Conservation (phyloP, 2,329 filamentous ascomycete genomes). For the Penicillium sp. region DNA sequence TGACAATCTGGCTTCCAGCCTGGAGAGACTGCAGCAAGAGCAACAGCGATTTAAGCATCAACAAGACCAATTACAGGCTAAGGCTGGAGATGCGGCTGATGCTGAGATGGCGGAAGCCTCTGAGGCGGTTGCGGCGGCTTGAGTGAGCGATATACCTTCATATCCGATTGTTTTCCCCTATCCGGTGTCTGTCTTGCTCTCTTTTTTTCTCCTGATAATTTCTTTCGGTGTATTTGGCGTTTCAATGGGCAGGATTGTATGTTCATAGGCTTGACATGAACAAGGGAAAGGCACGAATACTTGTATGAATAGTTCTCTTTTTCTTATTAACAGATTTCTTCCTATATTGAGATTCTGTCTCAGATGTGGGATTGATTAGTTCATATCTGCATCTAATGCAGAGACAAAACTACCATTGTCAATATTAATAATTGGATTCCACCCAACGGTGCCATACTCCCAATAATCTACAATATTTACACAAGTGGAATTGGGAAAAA, state of each 20-base stretch:
- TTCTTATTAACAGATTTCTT: background rate
- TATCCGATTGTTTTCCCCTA: background rate
- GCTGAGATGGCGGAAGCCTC: background rate
- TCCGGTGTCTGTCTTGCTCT: background rate
- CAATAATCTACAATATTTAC: background rate
- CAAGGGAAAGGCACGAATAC: constrained; percentile 9
- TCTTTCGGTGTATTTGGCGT: constrained; percentile 6
- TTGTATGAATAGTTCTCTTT: constrained; percentile 26
- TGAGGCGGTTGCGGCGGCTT: constrained; percentile 7
- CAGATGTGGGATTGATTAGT: background rate
- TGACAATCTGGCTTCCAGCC: constrained; percentile 19
- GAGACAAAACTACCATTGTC: constrained; percentile 14
- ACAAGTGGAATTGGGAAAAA: background rate
- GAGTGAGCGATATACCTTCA: too few relatives aligned
- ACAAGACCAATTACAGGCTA: constrained; percentile 23
- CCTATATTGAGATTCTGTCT: background rate
- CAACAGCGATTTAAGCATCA: constrained; percentile 26
- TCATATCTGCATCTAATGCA: background rate
- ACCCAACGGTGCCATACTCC: background rate
- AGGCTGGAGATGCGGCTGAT: constrained; percentile 14
- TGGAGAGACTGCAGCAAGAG: constrained; percentile 29
- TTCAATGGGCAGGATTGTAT: background rate
- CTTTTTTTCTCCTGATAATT: background rate
- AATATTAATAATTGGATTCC: constrained; percentile 10
- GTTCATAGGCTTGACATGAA: constrained; percentile 5